phyloP scores from a whole-genome alignment of 1,284 basidiomycete genomes.

The Ustilago esculenta region DNA sequence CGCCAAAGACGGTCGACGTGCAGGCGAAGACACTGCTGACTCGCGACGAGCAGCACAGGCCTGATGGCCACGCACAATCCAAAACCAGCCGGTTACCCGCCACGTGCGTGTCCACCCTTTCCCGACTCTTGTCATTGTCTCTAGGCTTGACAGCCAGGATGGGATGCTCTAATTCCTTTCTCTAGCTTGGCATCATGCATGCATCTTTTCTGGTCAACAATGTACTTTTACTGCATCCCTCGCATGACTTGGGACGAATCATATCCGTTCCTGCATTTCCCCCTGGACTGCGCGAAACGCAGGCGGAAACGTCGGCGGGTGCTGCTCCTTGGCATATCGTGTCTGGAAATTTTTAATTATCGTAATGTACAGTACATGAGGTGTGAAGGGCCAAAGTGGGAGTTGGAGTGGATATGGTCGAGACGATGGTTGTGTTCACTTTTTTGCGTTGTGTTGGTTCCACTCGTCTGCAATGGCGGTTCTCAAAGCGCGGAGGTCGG shows the following conservation, averaged over 20 bases:
- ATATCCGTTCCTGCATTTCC: background rate
- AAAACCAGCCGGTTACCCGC: no score
- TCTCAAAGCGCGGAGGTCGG: slow-evolving; percentile 26
- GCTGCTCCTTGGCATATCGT: no score
- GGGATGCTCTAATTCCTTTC: background rate
- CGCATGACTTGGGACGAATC: background rate
- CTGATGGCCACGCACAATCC: no score
- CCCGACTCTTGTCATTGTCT: no score
- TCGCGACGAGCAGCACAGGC: slow-evolving; percentile 37
- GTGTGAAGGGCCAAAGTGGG: no score
- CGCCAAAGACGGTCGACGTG: slow-evolving; percentile 37
- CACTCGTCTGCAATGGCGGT: slow-evolving; percentile 38
- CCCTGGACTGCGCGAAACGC: no score
- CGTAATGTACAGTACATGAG: no score
- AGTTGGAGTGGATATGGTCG: no score
- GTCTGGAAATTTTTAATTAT: no score
- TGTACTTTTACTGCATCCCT: slow-evolving; percentile 32
- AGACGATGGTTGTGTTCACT: slow-evolving; percentile 10
- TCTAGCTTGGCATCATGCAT: background rate
- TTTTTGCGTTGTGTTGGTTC: slow-evolving; percentile 19
- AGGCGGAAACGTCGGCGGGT: no score
- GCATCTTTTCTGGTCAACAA: slow-evolving; percentile 7
- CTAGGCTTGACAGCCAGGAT: no score
- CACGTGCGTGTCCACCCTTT: no score
- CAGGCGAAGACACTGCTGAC: slow-evolving; percentile 44